A percentile compares a stretch with the other conserved stretches of the same genome.
These are phyloP conservation scores for Cicer arietinum DNA, from an alignment of 306 rosid species.

Conservation along the genomic window DNA sequence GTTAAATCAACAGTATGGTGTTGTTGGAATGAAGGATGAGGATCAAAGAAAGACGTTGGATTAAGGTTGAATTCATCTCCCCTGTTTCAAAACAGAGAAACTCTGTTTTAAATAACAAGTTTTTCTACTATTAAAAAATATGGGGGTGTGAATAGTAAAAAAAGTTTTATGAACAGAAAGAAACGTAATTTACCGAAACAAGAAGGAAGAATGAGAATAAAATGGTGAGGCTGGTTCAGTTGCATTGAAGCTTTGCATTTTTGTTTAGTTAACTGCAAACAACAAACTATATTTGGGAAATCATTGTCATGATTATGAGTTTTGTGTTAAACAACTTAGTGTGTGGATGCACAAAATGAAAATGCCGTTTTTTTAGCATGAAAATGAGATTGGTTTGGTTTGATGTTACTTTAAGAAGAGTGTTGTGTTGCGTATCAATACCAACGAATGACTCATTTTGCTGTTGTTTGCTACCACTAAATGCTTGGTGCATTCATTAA, in stretches of 20 bases:
- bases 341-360: conserved; percentile 32
- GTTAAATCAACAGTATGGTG: conserved; percentile 81
- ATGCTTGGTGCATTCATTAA: background rate
- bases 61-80: conserved; percentile 58
- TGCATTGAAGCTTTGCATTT: conserved; percentile 76
- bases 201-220: conserved; percentile 60
- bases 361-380: conserved; percentile 27
- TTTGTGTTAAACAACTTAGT: background rate
- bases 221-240: conserved; percentile 58
- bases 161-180: background rate
- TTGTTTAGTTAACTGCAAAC: background rate
- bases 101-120: conserved; percentile 31
- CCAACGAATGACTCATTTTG: conserved; percentile 42
- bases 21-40: conserved; percentile 70
- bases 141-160: background rate
- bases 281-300: background rate
- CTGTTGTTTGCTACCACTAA: background rate
- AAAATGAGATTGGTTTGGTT: conserved; percentile 37
- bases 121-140: background rate
- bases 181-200: conserved; percentile 50
- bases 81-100: conserved; percentile 61
- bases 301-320: background rate
- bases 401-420: conserved; percentile 65
- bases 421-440: conserved; percentile 57
- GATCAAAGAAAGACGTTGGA: conserved; percentile 67